phyloP scores from a whole-genome alignment of 2,329 filamentous ascomycete species.

The Teratosphaeria epicoccoides region DNA sequence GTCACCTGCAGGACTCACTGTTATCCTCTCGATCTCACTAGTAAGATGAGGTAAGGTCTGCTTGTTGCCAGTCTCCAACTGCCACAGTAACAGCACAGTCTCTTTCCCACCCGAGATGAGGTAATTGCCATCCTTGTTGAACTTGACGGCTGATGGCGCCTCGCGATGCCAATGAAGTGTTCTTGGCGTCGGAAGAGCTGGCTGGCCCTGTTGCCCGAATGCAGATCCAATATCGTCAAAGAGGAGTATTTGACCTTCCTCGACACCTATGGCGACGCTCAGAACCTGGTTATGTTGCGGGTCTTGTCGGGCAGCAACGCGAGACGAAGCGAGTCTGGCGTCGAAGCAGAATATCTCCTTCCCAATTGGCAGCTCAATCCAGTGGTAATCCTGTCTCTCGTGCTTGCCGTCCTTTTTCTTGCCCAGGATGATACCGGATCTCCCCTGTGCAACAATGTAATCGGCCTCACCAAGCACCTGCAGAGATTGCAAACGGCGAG shows the following conservation, averaged over 20 bases:
- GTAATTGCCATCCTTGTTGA: constrained; percentile 94
- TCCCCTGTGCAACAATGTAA: constrained; percentile 47
- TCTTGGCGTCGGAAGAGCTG: constrained; percentile 39
- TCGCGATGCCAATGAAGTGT: constrained; percentile 87
- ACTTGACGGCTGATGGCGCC: constrained; percentile 74
- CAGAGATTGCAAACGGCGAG: constrained; percentile 27
- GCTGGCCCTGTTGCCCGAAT: constrained; percentile 14
- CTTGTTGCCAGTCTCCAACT: constrained; percentile 73
- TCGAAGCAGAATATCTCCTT: constrained; percentile 60
- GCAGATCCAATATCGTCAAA: constrained; percentile 45
- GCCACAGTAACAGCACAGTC: constrained; percentile 83
- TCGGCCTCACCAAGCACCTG: constrained; percentile 44
- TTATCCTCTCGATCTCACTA: constrained; percentile 72
- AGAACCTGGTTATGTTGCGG: constrained; percentile 34
- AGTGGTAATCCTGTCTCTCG: constrained; percentile 31
- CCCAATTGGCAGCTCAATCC: constrained; percentile 45
- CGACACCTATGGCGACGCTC: constrained; percentile 70
- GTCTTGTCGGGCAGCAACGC: constrained; percentile 24
- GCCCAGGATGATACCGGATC: constrained; percentile 51
- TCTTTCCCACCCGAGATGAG: constrained; percentile 87
- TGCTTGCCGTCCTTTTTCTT: constrained; percentile 29
- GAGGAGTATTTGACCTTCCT: constrained; percentile 65
- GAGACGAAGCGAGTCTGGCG: constrained; percentile 32
- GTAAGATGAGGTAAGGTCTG: constrained; percentile 85
- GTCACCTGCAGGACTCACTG: constrained; percentile 67